phyloP scores from a whole-genome alignment of 2,329 filamentous ascomycete species.

The Myriosclerotinia scirpicola region DNA sequence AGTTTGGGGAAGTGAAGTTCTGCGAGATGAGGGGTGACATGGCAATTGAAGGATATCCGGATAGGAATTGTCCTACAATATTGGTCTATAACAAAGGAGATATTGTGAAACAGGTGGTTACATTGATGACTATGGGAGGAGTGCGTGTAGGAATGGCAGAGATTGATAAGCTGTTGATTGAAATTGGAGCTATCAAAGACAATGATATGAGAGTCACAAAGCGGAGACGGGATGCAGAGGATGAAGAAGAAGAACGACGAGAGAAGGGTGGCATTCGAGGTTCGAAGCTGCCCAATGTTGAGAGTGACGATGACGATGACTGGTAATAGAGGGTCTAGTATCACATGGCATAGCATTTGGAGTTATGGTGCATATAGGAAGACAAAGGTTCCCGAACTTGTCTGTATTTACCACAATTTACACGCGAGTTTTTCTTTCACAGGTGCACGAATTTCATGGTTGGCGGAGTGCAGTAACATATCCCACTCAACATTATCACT shows the following conservation, averaged over 20 bases:
- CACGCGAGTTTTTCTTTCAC: background rate
- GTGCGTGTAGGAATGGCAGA: conserved; percentile 68
- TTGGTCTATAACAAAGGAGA: conserved; percentile 90
- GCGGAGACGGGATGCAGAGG: conserved; percentile 38
- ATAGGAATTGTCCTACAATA: conserved; percentile 91
- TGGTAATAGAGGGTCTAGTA: conserved; percentile 14
- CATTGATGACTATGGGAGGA: conserved; percentile 75
- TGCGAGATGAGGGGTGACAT: conserved; percentile 90
- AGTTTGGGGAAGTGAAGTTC: conserved; percentile 95
- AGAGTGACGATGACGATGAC: conserved; percentile 48
- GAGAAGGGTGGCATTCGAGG: conserved; percentile 38
- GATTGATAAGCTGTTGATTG: conserved; percentile 77
- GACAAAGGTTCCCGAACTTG: background rate
- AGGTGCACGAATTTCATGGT: background rate
- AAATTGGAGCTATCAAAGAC: conserved; percentile 75
- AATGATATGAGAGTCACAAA: conserved; percentile 70
- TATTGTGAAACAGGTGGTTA: conserved; percentile 90
- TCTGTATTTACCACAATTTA: conserved; percentile 4
- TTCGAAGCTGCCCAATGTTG: conserved; percentile 32
- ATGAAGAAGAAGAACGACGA: conserved; percentile 37
- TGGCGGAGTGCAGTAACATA: background rate
- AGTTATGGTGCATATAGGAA: conserved; percentile 20
- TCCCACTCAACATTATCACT: background rate
- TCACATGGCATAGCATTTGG: conserved; percentile 23
- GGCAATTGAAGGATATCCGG: conserved; percentile 96